Evolutionary conservation across 345 rosid genomes (phyloP).

Genomic region (Eucalyptus virginea): DNA sequence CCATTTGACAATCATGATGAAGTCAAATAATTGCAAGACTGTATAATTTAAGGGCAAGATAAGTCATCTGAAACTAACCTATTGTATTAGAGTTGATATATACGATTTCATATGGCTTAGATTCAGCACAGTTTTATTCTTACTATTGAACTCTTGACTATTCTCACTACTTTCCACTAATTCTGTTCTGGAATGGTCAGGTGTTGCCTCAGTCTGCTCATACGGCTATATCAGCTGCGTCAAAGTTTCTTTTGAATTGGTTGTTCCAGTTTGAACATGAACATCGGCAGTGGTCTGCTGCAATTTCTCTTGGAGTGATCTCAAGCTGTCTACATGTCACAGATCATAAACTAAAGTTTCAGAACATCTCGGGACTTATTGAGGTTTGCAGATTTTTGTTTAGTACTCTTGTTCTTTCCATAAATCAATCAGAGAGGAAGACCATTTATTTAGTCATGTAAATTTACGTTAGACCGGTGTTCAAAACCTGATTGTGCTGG

Average conservation of each 20-base stretch:
- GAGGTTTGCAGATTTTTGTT: slow-evolving; percentile 28
- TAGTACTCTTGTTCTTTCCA: neutral
- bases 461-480: neutral
- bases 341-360: slow-evolving; percentile 71
- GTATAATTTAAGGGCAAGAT: neutral
- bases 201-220: slow-evolving; percentile 82
- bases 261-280: slow-evolving; percentile 79
- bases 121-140: neutral
- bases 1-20: neutral
- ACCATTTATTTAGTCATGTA: neutral
- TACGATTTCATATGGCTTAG: neutral
- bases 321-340: slow-evolving; percentile 69
- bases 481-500: neutral
- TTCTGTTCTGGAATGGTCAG: slow-evolving; percentile 19
- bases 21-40: neutral
- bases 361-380: slow-evolving; percentile 55
- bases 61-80: neutral
- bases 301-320: slow-evolving; percentile 84
- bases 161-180: neutral
- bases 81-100: neutral
- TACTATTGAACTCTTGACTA: neutral
- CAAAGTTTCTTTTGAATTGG: slow-evolving; percentile 74
- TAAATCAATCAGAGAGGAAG: neutral
- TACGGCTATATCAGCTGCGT: slow-evolving; percentile 59
- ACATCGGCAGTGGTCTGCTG: slow-evolving; percentile 93